Percentiles rank a stretch among this genome's conserved stretches.
Conservation (phyloP, 2,329 filamentous ascomycete genomes). For the Aspergillus hiratsukae region DNA sequence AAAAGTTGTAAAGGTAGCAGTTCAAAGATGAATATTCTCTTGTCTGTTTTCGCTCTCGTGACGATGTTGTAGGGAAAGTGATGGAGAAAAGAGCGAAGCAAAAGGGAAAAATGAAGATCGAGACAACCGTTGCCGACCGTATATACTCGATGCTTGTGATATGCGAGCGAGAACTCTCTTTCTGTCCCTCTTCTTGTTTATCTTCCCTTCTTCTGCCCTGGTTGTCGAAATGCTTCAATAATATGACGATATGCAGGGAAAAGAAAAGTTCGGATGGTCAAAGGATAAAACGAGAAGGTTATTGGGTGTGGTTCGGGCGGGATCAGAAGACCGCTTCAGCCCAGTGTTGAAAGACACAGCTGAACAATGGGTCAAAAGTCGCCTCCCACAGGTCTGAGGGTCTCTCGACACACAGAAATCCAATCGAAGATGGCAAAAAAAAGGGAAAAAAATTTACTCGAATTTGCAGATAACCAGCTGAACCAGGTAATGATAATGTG, state of each 20-base stretch:
- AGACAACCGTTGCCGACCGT: constrained; percentile 1
- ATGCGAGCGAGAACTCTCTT: neutral
- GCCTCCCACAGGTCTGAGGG: constrained; percentile 11
- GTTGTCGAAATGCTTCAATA: constrained; percentile 1
- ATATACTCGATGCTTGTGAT: neutral
- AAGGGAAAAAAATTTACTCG: constrained; percentile 6
- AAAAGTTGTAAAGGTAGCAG: neutral
- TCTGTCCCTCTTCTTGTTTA: neutral
- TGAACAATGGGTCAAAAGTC: constrained; percentile 23
- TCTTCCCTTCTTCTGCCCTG: constrained; percentile 1
- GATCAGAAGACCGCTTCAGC: constrained; percentile 15
- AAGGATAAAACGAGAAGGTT: neutral
- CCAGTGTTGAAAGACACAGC: constrained; percentile 15
- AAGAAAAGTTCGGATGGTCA: neutral
- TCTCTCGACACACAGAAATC: constrained; percentile 17
- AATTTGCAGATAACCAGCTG: constrained; percentile 10
- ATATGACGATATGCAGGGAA: neutral
- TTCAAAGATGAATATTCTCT: neutral
- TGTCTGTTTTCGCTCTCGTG: neutral
- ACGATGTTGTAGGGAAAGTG: neutral
- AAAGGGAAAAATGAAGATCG: neutral
- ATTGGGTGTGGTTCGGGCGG: constrained; percentile 9
- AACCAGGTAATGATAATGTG: constrained; percentile 13
- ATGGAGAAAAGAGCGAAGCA: neutral
- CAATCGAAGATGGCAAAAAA: constrained; percentile 2